Evolutionary conservation across 192 early-diverging fungal genomes (phyloP).

Genomic region (Chytriomyces confervae): DNA sequence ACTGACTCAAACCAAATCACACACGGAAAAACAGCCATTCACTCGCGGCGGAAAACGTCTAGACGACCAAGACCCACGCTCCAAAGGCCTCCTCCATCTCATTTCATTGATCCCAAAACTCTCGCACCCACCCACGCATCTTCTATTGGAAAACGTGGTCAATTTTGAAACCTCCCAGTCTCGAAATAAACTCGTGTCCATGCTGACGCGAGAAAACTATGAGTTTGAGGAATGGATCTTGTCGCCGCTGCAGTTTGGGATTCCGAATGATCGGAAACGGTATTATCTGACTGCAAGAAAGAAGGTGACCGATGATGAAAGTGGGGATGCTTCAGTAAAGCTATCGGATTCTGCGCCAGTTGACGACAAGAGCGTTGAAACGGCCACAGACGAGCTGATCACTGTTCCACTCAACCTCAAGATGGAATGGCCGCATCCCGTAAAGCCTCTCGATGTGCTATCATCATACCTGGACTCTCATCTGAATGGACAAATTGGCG

Average conservation of each 20-base stretch:
- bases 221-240: conserved; percentile 48
- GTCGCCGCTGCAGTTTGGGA: conserved; percentile 51
- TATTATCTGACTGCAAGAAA: conserved; percentile 52
- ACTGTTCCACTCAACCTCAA: conserved; percentile 4
- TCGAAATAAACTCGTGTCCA: conserved; percentile 31
- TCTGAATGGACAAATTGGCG: conserved; percentile 8
- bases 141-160: conserved; percentile 60
- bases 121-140: conserved; percentile 32
- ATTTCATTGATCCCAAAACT: conserved; percentile 41
- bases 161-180: conserved; percentile 48
- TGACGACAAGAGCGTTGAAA: neutral
- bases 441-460: neutral
- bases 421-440: neutral
- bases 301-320: neutral
- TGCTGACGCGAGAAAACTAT: conserved; percentile 48
- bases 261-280: conserved; percentile 53
- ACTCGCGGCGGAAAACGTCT: conserved; percentile 74
- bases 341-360: neutral
- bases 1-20: neutral
- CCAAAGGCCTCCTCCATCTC: conserved; percentile 48
- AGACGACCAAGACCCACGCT: conserved; percentile 59
- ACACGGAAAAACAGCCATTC: conserved; percentile 50
- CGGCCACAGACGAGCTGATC: neutral
- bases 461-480: neutral
- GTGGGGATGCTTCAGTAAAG: neutral